Conservation (phyloP, 345 rosid genomes). For the Laguncularia racemosa region DNA sequence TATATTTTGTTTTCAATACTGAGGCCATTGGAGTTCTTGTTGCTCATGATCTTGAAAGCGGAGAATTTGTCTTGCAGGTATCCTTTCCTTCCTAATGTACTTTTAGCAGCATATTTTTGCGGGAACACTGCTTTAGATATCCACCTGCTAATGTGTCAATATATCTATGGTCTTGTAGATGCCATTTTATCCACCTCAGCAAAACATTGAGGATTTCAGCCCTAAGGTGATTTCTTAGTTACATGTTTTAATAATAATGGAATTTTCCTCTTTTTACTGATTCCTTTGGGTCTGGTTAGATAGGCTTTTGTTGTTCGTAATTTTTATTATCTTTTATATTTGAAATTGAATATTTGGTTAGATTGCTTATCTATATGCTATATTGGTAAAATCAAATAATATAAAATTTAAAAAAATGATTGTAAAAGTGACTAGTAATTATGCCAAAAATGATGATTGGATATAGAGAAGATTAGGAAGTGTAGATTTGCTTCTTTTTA, state of each 20-base stretch:
- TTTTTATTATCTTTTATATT: too few relatives aligned
- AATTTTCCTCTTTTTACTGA: neutral
- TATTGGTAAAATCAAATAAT: too few relatives aligned
- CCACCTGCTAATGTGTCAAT: neutral
- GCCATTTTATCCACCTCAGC: constrained; percentile 96
- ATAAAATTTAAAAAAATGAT: too few relatives aligned
- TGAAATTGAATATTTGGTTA: too few relatives aligned
- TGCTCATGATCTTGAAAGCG: constrained; percentile 87
- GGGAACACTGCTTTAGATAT: neutral
- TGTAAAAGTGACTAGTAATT: too few relatives aligned
- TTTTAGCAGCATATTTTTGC: neutral
- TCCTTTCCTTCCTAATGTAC: constrained; percentile 1
- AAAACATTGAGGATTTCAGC: constrained; percentile 63
- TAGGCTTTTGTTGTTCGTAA: too few relatives aligned
- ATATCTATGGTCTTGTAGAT: constrained; percentile 35
- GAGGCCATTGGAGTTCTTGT: constrained; percentile 88
- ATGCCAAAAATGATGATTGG: too few relatives aligned
- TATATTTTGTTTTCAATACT: constrained; percentile 84
- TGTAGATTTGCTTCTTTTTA: too few relatives aligned
- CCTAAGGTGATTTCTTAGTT: constrained; percentile 37
- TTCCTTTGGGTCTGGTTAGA: neutral
- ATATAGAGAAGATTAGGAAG: too few relatives aligned
- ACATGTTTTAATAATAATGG: constrained; percentile 4
- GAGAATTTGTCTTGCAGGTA: constrained; percentile 95
- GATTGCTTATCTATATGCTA: too few relatives aligned